Evolutionary conservation across 139 green algal species (phyloP).

Genomic region (Chlamydomonas sp.): DNA sequence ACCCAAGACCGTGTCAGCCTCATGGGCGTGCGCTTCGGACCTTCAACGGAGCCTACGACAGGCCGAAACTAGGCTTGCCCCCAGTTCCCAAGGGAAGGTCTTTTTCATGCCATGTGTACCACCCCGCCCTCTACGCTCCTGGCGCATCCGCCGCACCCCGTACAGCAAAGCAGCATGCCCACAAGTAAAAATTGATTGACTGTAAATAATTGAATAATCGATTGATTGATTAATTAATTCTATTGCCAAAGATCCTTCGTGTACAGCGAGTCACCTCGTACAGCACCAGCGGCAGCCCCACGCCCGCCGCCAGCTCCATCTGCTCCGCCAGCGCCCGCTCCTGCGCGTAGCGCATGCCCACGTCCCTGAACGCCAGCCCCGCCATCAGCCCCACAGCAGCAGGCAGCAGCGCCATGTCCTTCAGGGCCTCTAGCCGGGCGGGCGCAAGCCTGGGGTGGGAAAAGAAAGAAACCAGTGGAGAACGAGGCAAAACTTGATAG

Average conservation of each 20-base stretch:
- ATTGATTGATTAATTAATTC: neutral
- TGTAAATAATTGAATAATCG: neutral
- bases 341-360: slow-evolving; percentile 39
- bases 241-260: neutral
- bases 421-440: slow-evolving; percentile 34
- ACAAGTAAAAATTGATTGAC: no score
- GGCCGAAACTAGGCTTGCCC: no score
- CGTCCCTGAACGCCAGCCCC: slow-evolving; percentile 47
- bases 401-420: slow-evolving; percentile 35
- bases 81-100: no score
- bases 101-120: no score
- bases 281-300: slow-evolving; percentile 49
- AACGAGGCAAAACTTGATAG: neutral
- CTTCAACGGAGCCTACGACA: no score
- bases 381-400: slow-evolving; percentile 39
- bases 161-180: no score
- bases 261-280: slow-evolving; percentile 28
- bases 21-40: no score
- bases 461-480: neutral
- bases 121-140: no score
- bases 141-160: no score
- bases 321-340: slow-evolving; percentile 49
- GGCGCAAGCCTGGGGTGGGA: slow-evolving; percentile 12
- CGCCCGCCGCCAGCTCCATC: slow-evolving; percentile 43
- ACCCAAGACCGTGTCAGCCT: no score